A percentile compares a stretch with the other conserved stretches of the same genome.
Conservation (phyloP, 345 rosid genomes). For the Citropsis articulata region DNA sequence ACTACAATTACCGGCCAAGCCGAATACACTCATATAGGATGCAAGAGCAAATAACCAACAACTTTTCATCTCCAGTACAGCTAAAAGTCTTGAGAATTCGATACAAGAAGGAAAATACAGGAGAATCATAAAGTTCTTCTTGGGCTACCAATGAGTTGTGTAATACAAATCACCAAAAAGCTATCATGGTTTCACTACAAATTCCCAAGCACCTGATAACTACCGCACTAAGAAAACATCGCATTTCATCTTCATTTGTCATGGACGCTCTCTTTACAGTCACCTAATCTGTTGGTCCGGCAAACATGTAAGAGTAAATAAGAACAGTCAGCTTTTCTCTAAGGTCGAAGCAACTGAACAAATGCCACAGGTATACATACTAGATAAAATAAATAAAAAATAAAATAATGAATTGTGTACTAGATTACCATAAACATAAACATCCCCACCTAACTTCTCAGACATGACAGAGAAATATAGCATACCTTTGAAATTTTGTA, state of each 20-base stretch:
- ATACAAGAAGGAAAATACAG: neutral
- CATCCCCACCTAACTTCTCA: neutral
- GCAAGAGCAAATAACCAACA: neutral
- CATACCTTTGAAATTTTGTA: slow-evolving; percentile 65
- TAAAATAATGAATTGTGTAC: neutral
- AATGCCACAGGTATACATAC: neutral
- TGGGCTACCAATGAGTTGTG: no score
- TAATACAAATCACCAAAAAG: no score
- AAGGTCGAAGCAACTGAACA: neutral
- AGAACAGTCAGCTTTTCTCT: neutral
- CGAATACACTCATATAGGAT: no score
- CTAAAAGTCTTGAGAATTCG: neutral
- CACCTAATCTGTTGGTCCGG: slow-evolving; percentile 52
- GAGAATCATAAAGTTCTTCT: slow-evolving; percentile 3
- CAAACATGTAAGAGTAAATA: slow-evolving; percentile 14
- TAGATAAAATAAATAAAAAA: no score
- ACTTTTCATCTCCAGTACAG: slow-evolving; percentile 5
- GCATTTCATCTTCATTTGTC: slow-evolving; percentile 18
- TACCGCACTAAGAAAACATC: neutral
- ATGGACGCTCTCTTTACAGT: slow-evolving; percentile 57
- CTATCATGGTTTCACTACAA: neutral
- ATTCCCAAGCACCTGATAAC: neutral
- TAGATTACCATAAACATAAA: neutral
- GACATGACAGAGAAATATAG: neutral
- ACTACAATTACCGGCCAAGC: no score